A percentile compares a stretch with the other conserved stretches of the same genome.
These are phyloP conservation scores for Purpureocillium lavendulum DNA, from an alignment of 2,329 filamentous ascomycete species.

Conservation along the genomic window DNA sequence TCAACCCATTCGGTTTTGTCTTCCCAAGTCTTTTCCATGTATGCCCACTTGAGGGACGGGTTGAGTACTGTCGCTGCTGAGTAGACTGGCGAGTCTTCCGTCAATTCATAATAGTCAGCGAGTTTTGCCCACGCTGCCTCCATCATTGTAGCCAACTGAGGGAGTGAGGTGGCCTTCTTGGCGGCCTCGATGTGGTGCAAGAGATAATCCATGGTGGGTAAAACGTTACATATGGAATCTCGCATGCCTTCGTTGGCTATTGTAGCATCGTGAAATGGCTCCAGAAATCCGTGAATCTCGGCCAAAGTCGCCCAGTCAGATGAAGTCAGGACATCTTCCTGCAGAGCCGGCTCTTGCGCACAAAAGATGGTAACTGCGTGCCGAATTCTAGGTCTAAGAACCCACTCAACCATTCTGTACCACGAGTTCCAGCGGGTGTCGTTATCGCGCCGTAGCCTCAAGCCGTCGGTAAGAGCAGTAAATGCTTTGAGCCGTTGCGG, in stretches of 20 bases:
- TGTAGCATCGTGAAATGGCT: constrained; percentile 5
- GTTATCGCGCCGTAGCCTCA: background rate
- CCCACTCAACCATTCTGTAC: background rate
- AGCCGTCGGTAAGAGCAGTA: background rate
- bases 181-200: constrained; percentile 5
- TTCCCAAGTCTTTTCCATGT: no score
- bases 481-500: background rate
- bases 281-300: constrained; percentile 2
- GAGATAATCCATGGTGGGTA: constrained; percentile 5
- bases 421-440: constrained; percentile 1
- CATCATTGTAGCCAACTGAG: constrained; percentile 5
- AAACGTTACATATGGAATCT: constrained; percentile 2
- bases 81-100: no score
- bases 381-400: no score
- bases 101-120: no score
- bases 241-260: constrained; percentile 2
- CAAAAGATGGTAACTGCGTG: background rate
- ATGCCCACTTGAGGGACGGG: no score
- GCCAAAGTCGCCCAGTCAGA: constrained; percentile 2
- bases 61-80: no score
- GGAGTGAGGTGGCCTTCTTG: background rate
- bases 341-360: constrained; percentile 1
- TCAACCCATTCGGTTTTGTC: no score
- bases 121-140: constrained; percentile 6
- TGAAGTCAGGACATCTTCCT: constrained; percentile 1